Conservation (phyloP, 345 rosid species). For the Mercurialis annua region DNA sequence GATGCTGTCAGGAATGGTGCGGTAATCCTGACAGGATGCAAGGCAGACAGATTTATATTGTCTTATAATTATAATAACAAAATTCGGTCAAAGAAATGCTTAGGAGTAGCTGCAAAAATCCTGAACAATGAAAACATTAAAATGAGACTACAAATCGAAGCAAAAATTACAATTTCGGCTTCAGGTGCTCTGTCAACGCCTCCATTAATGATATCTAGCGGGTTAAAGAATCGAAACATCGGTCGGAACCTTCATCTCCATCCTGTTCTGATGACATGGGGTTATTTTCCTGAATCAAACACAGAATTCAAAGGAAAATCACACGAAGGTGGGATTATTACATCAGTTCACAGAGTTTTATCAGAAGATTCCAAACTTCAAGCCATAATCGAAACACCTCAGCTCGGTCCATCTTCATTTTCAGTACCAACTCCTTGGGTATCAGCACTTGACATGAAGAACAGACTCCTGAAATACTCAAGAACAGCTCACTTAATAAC, state of each 20-base stretch:
- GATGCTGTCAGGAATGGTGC: constrained; percentile 69
- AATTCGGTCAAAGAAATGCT: constrained; percentile 51
- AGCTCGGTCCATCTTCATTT: constrained; percentile 45
- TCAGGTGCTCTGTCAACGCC: constrained; percentile 83
- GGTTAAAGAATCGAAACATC: constrained; percentile 63
- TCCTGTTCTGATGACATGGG: constrained; percentile 84
- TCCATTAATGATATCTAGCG: constrained; percentile 72
- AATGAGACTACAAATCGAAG: constrained; percentile 56
- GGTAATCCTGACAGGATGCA: constrained; percentile 75
- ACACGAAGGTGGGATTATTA: constrained; percentile 66
- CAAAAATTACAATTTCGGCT: constrained; percentile 73
- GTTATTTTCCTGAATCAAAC: constrained; percentile 76
- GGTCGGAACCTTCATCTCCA: constrained; percentile 81
- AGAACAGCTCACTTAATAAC: constrained; percentile 52
- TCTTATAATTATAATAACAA: constrained; percentile 42
- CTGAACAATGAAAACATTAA: constrained; percentile 33
- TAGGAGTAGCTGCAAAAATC: constrained; percentile 56
- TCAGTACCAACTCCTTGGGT: constrained; percentile 51
- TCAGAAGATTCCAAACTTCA: constrained; percentile 23
- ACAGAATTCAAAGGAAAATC: constrained; percentile 43
- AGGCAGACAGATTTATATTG: constrained; percentile 61
- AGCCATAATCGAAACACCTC: constrained; percentile 62
- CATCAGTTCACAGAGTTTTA: constrained; percentile 34
- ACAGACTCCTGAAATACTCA: constrained; percentile 46
- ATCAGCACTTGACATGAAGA: constrained; percentile 52